These are phyloP conservation scores for Knoxia roxburghii DNA, from an alignment of 257 asterid genomes.

Conservation along the genomic window DNA sequence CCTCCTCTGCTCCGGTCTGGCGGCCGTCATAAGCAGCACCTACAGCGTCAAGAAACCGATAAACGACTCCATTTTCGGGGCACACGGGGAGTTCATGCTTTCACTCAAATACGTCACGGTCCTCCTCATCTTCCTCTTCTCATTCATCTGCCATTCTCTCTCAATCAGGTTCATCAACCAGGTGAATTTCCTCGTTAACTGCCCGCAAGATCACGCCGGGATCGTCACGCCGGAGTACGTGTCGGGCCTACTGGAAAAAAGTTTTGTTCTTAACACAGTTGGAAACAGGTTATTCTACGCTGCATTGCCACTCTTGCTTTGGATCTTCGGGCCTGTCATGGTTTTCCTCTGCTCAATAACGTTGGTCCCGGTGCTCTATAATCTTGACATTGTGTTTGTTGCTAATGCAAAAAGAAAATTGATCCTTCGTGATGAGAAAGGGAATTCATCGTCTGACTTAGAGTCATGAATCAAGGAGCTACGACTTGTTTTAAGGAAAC, in stretches of 20 bases:
- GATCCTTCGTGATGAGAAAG: slow-evolving; percentile 15
- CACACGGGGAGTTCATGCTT: slow-evolving; percentile 87
- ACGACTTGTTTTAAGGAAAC: too few relatives aligned
- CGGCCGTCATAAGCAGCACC: slow-evolving; percentile 90
- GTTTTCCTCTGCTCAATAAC: slow-evolving; percentile 58
- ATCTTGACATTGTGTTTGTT: slow-evolving; percentile 53
- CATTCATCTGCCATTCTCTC: slow-evolving; percentile 74
- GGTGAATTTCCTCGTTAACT: slow-evolving; percentile 77
- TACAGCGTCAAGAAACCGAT: slow-evolving; percentile 84
- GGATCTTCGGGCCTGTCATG: slow-evolving; percentile 90
- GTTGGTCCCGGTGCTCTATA: slow-evolving; percentile 74
- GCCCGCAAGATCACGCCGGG: slow-evolving; percentile 46
- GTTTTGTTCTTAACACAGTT: slow-evolving; percentile 54
- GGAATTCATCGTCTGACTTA: slow-evolving; percentile 14
- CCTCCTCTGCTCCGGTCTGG: slow-evolving; percentile 74
- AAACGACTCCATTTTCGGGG: slow-evolving; percentile 71
- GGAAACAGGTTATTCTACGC: slow-evolving; percentile 80
- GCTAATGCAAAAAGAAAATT: slow-evolving; percentile 23
- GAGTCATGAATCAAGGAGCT: slow-evolving; percentile 3
- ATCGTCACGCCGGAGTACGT: slow-evolving; percentile 58
- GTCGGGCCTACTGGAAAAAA: slow-evolving; percentile 58
- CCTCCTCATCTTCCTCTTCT: slow-evolving; percentile 58
- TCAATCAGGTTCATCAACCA: slow-evolving; percentile 81
- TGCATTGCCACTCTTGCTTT: slow-evolving; percentile 71
- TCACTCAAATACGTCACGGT: slow-evolving; percentile 72